Base-by-base conservation (phyloP, 495 filamentous ascomycete genomes). In the Elasticomyces elasticus region DNA sequence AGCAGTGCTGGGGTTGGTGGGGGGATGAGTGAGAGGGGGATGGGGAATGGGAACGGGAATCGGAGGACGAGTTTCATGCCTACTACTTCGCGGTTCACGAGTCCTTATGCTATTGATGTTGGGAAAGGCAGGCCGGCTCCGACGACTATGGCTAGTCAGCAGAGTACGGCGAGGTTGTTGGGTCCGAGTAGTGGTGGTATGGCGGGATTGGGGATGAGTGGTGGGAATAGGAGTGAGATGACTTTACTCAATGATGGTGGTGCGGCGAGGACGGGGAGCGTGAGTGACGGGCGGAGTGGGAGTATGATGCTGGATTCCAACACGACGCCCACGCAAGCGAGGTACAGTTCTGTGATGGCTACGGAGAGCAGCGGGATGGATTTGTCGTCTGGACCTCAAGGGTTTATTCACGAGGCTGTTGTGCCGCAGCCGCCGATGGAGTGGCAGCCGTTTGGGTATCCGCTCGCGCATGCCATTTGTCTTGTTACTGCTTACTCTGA, bases 401-500 rank as follows among this genome's bases (percentile, higher is more conserved):
- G 90, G 12, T 95, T 95, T 64, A 90, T 96, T 54, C 92, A 97
- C 63, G 92, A 95, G 63, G 77, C 85, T 40, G 94, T 97, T 30
- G 90, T 99, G 17, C 90, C 94, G 12, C 94, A 99, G 64, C 94
- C 94, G n/a, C 94, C 94, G 5, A 81, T 89, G 20, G 94, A 97
- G 63, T 99, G 88, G 81, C 85, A 94, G 64, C 94, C 94, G 0
- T 95, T 91, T 64, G 94, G 94, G 0, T 99, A 85, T 67, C 94
- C 92, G 22, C 74, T 99, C 54, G 94, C 89, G 15, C 92, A 99
- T 68, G 73, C 86, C 1, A 86, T 99, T 56, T 96, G 90, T 69
- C 71, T 99, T 49, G 89, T 99, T 30, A 99, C 94, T 10, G 91
- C 89, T 55, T 99, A 99, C 66, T 99, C 94, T 0, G 94, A 99